These are phyloP conservation scores for Trypanosoma theileri DNA, from an alignment of 208 protist genomes.

Conservation along the genomic window DNA sequence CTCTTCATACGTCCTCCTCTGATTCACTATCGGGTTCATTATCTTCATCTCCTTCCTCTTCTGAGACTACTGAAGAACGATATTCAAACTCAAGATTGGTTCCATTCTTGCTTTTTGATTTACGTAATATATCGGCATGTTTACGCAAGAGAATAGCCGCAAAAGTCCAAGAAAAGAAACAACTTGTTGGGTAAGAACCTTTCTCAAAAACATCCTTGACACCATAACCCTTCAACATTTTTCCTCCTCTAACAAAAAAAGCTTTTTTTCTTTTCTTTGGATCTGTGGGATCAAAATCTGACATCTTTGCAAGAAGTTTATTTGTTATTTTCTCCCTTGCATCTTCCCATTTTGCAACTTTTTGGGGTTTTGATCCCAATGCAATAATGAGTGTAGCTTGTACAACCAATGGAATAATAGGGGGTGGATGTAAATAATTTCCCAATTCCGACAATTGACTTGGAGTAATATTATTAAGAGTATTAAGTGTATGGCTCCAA, in stretches of 20 bases:
- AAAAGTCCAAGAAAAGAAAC: slow-evolving; percentile 65
- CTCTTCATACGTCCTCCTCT: slow-evolving; percentile 1
- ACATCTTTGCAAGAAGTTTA: slow-evolving; percentile 51
- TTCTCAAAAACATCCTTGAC: slow-evolving; percentile 55
- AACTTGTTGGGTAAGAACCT: slow-evolving; percentile 52
- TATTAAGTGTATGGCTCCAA: slow-evolving; percentile 36
- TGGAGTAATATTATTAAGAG: slow-evolving; percentile 39
- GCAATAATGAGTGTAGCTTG: slow-evolving; percentile 48
- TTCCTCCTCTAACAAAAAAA: slow-evolving; percentile 52
- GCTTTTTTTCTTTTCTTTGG: slow-evolving; percentile 30
- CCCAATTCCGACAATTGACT: slow-evolving; percentile 57
- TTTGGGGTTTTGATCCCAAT: slow-evolving; percentile 53
- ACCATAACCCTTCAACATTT: slow-evolving; percentile 51
- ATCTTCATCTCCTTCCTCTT: slow-evolving; percentile 1
- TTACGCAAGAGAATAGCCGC: slow-evolving; percentile 46
- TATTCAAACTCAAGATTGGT: background rate
- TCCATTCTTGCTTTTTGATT: background rate
- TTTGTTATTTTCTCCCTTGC: slow-evolving; percentile 43
- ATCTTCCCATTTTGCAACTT: slow-evolving; percentile 49
- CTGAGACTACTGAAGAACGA: background rate
- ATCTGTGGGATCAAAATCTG: slow-evolving; percentile 52
- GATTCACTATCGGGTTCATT: slow-evolving; percentile 18
- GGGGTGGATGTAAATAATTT: slow-evolving; percentile 55
- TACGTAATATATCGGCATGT: slow-evolving; percentile 18
- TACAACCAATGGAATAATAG: slow-evolving; percentile 49